Percentiles rank a stretch among this genome's conserved stretches.
Evolutionary conservation across 257 asterid genomes (phyloP).

Genomic region (Nicotiana sylvestris): DNA sequence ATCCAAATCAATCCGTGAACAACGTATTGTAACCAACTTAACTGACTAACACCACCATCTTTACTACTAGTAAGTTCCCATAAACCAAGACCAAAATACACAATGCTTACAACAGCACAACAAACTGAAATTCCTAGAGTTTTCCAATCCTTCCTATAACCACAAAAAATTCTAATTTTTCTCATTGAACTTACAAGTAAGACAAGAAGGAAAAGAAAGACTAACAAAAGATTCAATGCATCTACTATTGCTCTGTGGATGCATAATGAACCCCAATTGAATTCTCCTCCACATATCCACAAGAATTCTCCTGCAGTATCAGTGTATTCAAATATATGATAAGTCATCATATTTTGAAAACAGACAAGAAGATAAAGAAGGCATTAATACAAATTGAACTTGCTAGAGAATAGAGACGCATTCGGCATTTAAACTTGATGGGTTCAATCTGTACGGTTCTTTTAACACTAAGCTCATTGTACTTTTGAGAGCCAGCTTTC

Average conservation of each 20-base stretch:
- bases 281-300: constrained; percentile 34
- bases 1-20: constrained; percentile 54
- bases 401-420: not conserved
- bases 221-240: constrained; percentile 32
- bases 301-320: constrained; percentile 36
- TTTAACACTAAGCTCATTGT: not conserved
- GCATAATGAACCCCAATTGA: constrained; percentile 28
- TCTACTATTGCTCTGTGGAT: constrained; percentile 33
- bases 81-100: constrained; percentile 29
- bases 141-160: constrained; percentile 32
- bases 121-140: constrained; percentile 18
- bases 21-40: constrained; percentile 28
- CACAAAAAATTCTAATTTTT: constrained; percentile 10
- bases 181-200: constrained; percentile 17
- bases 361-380: not conserved
- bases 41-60: constrained; percentile 15
- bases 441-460: too few species aligned
- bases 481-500: not conserved
- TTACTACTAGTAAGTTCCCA: constrained; percentile 11
- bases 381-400: not conserved
- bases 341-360: not conserved
- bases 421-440: not conserved
- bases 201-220: constrained; percentile 30
- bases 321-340: not conserved
- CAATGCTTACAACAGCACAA: constrained; percentile 42